Evolutionary conservation across 495 filamentous ascomycete species (phyloP), one percentile per base, ranked within the genome.

Genomic region (Chlorociboria aeruginascens): DNA sequence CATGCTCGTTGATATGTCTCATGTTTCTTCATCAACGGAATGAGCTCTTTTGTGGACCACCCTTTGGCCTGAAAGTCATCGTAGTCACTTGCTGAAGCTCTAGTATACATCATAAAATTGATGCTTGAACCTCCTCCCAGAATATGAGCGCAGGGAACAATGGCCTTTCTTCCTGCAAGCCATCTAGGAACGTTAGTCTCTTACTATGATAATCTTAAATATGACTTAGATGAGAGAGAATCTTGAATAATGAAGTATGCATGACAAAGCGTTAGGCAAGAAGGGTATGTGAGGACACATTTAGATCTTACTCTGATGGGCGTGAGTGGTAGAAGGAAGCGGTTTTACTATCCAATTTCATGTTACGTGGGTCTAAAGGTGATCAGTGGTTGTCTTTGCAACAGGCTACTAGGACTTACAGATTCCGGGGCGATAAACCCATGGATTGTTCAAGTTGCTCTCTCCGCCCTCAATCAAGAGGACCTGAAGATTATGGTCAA

Each of bases 61-160:
- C 85, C 84, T 51, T 87, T 78, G 16, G 83, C 76, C 50, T 86
- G 78, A 60, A 86, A 92, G 61, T 89, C 85, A 59, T 92, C 86
- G 50, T 88, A 89, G 61, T 89, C 86, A 0, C 81, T 85, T 11
- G 82, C 82, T 3, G 78, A 83, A n/a, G 84, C 84, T 45, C 84
- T 69, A 35, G 85, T 89, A 67, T 89, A 90, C 84, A 88, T 90
- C 79, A 89, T 82, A 58, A 88, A 87, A 59, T 90, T 89, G 67
- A 89, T 85, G 9, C 79, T 83, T 8, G 81, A 85, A 28, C 85
- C 85, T 29, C 84, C 85, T 7, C 85, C 85, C 2, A 89, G 69
- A 33, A 92, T 69, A 51, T 89, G 78, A 29, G 83, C 85, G 60
- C 83, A 86, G 2, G 85, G 85, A 11, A 92, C 85, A 49, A 89